Evolutionary conservation across 2,329 filamentous ascomycete genomes (phyloP).

Genomic region (Colletotrichum salicis): DNA sequence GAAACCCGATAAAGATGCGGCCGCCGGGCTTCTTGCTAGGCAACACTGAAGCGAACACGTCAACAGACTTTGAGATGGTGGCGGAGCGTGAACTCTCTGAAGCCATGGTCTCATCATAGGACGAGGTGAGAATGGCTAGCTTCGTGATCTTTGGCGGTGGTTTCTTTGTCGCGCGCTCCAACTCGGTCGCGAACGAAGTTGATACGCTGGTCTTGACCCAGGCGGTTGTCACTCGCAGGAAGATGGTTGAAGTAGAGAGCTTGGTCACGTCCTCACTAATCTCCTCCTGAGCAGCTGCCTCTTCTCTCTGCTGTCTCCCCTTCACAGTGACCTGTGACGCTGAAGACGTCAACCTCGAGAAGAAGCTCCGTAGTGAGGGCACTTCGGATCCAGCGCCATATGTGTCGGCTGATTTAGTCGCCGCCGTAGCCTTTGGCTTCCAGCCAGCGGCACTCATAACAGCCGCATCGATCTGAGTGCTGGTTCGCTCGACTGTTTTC

Average conservation of each 20-base stretch:
- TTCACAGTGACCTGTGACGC: slow-evolving; percentile 61
- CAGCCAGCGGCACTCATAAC: slow-evolving; percentile 91
- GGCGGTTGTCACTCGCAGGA: slow-evolving; percentile 88
- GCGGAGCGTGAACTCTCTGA: slow-evolving; percentile 66
- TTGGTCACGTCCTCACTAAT: slow-evolving; percentile 78
- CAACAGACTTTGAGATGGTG: slow-evolving; percentile 67
- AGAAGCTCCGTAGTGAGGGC: slow-evolving; percentile 80
- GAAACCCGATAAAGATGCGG: slow-evolving; percentile 96
- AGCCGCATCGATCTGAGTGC: slow-evolving; percentile 89
- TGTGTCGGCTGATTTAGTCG: slow-evolving; percentile 57
- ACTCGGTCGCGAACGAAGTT: slow-evolving; percentile 79
- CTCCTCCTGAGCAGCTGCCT: slow-evolving; percentile 69
- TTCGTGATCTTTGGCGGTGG: slow-evolving; percentile 89
- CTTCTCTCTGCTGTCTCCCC: slow-evolving; percentile 69
- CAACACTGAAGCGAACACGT: slow-evolving; percentile 90
- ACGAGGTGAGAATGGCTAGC: slow-evolving; percentile 88
- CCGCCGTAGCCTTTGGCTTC: slow-evolving; percentile 67
- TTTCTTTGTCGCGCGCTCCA: slow-evolving; percentile 97
- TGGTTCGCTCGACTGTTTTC: slow-evolving; percentile 81
- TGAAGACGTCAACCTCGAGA: slow-evolving; percentile 76
- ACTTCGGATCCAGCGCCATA: slow-evolving; percentile 62
- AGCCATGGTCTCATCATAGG: slow-evolving; percentile 82
- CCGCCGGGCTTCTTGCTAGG: slow-evolving; percentile 85
- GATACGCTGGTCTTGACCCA: slow-evolving; percentile 81
- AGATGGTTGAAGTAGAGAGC: slow-evolving; percentile 80